Evolutionary conservation across 2,329 filamentous ascomycete species (phyloP).

Genomic region (Venturia carpophila): DNA sequence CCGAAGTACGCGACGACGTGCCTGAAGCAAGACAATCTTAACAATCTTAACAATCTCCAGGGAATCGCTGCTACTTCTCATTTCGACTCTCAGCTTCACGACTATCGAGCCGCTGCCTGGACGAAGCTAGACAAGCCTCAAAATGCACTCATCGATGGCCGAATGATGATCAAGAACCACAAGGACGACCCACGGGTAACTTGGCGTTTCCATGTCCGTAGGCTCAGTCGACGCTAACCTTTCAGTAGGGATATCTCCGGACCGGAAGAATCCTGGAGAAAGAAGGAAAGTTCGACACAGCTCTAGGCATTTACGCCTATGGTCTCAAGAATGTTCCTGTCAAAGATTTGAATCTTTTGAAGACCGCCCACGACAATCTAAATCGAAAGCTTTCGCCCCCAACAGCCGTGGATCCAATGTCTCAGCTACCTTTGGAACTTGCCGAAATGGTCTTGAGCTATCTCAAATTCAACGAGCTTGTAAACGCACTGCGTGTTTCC

Average conservation of each 20-base stretch:
- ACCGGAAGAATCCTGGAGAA: slow-evolving; percentile 25
- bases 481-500: slow-evolving; percentile 43
- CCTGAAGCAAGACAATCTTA: neutral
- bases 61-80: slow-evolving; percentile 20
- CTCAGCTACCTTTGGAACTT: slow-evolving; percentile 47
- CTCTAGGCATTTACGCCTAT: slow-evolving; percentile 49
- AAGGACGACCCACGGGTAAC: slow-evolving; percentile 38
- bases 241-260: slow-evolving; percentile 18
- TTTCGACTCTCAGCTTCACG: slow-evolving; percentile 38
- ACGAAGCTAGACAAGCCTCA: slow-evolving; percentile 45
- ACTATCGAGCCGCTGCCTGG: slow-evolving; percentile 49
- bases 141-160: slow-evolving; percentile 49
- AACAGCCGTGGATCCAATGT: slow-evolving; percentile 43
- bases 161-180: slow-evolving; percentile 44
- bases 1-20: slow-evolving; percentile 26
- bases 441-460: slow-evolving; percentile 44
- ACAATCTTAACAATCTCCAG: neutral
- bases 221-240: neutral
- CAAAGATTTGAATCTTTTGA: slow-evolving; percentile 25
- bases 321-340: slow-evolving; percentile 46
- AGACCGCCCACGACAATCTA: slow-evolving; percentile 37
- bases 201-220: neutral
- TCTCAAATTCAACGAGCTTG: slow-evolving; percentile 44
- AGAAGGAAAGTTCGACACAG: slow-evolving; percentile 45
- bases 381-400: slow-evolving; percentile 31